These are phyloP conservation scores for Phytophthora chlamydospora DNA, from an alignment of 352 stramenopile species.

Conservation along the genomic window DNA sequence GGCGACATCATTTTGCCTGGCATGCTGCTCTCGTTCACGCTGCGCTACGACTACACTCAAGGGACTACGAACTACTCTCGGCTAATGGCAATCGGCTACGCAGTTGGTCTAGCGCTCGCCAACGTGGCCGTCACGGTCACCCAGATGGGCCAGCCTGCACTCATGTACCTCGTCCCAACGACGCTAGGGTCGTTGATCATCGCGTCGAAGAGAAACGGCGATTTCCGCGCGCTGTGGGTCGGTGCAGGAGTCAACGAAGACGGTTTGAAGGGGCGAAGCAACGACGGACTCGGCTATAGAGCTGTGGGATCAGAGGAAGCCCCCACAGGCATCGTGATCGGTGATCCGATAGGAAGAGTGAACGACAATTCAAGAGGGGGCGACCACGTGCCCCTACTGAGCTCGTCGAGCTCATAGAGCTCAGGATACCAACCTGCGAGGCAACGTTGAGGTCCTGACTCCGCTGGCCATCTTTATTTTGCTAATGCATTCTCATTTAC, in stretches of 20 bases:
- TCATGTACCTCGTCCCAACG: constrained; percentile 96
- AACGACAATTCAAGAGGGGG: constrained; percentile 29
- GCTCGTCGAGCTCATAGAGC: constrained; percentile 30
- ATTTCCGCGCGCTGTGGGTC: constrained; percentile 72
- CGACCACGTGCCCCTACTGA: constrained; percentile 43
- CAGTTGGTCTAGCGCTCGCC: constrained; percentile 91
- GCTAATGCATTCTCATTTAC: constrained; percentile 12
- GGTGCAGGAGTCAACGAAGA: constrained; percentile 35
- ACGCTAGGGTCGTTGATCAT: constrained; percentile 85
- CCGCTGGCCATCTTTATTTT: constrained; percentile 1
- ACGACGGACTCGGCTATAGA: constrained; percentile 28
- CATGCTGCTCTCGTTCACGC: constrained; percentile 93
- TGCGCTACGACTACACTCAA: constrained; percentile 90
- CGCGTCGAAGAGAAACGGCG: constrained; percentile 69
- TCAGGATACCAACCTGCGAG: background rate
- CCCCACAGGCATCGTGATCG: constrained; percentile 20
- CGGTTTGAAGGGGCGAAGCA: constrained; percentile 29
- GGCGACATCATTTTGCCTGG: constrained; percentile 97
- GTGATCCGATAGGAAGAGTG: constrained; percentile 24
- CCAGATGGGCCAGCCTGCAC: constrained; percentile 93
- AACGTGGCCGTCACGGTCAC: constrained; percentile 95
- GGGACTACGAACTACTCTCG: constrained; percentile 83
- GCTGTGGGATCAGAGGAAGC: constrained; percentile 21
- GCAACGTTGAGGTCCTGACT: too few species aligned
- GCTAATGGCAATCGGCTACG: constrained; percentile 91